A percentile compares a stretch with the other conserved stretches of the same genome.
Conservation (phyloP, 2,329 filamentous ascomycete species). For the Tolypocladium ovalisporum region DNA sequence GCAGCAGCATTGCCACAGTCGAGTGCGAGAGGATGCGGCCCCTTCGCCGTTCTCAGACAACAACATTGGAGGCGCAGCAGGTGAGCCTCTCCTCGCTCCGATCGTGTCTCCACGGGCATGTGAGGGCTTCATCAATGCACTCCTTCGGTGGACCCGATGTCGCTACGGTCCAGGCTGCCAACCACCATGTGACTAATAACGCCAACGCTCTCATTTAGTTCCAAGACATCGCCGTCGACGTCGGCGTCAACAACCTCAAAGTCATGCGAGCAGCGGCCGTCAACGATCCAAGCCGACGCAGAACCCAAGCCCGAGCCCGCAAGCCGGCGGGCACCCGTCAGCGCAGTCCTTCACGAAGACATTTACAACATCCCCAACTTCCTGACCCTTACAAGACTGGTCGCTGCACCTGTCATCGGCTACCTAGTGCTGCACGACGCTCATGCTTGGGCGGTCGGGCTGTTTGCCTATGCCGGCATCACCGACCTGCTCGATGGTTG, state of each 20-base stretch:
- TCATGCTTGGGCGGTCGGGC: constrained; percentile 63
- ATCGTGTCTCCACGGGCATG: neutral
- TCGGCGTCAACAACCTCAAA: neutral
- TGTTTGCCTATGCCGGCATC: constrained; percentile 88
- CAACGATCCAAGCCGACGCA: neutral
- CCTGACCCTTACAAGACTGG: constrained; percentile 75
- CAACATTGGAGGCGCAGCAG: neutral
- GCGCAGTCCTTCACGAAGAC: constrained; percentile 54
- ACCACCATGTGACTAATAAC: neutral
- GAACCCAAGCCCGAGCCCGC: neutral
- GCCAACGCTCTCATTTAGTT: neutral
- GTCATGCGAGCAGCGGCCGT: neutral
- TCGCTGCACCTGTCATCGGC: constrained; percentile 74
- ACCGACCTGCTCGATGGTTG: constrained; percentile 91
- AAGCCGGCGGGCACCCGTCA: neutral
- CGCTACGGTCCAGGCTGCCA: neutral
- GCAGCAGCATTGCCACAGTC: neutral
- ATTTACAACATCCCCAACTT: constrained; percentile 97
- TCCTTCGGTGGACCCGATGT: neutral
- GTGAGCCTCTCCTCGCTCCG: neutral
- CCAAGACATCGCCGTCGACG: neutral
- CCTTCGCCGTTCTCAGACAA: neutral
- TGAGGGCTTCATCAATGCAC: no score
- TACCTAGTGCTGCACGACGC: constrained; percentile 81
- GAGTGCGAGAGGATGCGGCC: neutral